Percentiles rank a stretch among this genome's conserved stretches.
Conservation (phyloP, 2,329 filamentous ascomycete species). For the Nothophaeocryptopus gaeumannii region DNA sequence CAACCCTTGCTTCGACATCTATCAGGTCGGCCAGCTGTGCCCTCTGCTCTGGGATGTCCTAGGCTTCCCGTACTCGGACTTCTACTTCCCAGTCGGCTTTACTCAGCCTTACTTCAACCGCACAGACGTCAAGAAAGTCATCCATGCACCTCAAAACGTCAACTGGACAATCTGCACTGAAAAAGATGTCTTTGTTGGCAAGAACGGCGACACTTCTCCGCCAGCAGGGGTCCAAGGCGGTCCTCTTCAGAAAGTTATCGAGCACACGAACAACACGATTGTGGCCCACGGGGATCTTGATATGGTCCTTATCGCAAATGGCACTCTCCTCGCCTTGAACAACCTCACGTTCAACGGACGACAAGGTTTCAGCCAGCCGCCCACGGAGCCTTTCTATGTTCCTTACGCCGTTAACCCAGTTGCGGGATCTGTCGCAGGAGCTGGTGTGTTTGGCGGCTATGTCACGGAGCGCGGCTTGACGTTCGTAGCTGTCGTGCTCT, state of each 20-base stretch:
- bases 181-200: constrained; percentile 15
- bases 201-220: constrained; percentile 11
- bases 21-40: constrained; percentile 32
- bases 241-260: constrained; percentile 28
- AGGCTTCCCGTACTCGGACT: constrained; percentile 10
- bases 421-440: constrained; percentile 39
- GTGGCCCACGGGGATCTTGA: constrained; percentile 43
- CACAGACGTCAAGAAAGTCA: constrained; percentile 49
- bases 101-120: constrained; percentile 49
- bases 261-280: constrained; percentile 34
- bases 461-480: constrained; percentile 45
- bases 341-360: constrained; percentile 56
- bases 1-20: constrained; percentile 37
- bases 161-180: constrained; percentile 38
- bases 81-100: constrained; percentile 14
- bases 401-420: constrained; percentile 47
- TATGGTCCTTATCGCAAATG: constrained; percentile 50
- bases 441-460: constrained; percentile 43
- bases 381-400: constrained; percentile 41
- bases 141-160: constrained; percentile 40
- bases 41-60: constrained; percentile 21
- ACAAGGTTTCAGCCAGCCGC: constrained; percentile 47
- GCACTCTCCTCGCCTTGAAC: constrained; percentile 52
- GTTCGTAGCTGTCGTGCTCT: constrained; percentile 43
- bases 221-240: constrained; percentile 23